These are phyloP conservation scores for Xylaria arbuscula DNA, from an alignment of 2,329 filamentous ascomycete species.

Conservation along the genomic window DNA sequence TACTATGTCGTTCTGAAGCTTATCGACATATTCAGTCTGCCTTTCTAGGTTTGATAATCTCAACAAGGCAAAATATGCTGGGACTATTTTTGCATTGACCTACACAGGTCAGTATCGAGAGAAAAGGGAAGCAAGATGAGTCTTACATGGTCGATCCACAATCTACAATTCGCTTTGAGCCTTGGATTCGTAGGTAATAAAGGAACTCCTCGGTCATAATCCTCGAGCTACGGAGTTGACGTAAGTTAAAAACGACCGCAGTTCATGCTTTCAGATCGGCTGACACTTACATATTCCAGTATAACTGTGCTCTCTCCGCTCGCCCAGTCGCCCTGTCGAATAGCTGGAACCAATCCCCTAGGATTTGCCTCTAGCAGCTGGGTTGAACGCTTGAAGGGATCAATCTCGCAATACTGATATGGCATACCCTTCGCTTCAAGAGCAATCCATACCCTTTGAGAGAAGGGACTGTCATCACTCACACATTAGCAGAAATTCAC, in stretches of 20 bases:
- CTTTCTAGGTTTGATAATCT: conserved; percentile 70
- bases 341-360: conserved; percentile 78
- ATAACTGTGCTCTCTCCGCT: conserved; percentile 85
- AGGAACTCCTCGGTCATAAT: conserved; percentile 68
- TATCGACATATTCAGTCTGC: conserved; percentile 68
- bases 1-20: conserved; percentile 73
- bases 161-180: conserved; percentile 76
- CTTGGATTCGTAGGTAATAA: conserved; percentile 75
- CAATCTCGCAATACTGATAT: conserved; percentile 89
- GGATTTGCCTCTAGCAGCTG: conserved; percentile 79
- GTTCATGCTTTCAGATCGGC: background rate
- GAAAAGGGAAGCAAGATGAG: background rate
- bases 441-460: conserved; percentile 89
- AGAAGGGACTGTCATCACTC: conserved; percentile 73
- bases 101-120: conserved; percentile 48
- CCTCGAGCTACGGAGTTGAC: conserved; percentile 70
- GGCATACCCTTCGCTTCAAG: conserved; percentile 80
- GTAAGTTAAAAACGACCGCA: conserved; percentile 16
- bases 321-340: conserved; percentile 82
- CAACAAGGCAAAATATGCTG: conserved; percentile 79
- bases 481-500: conserved; percentile 36
- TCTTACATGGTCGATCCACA: conserved; percentile 84
- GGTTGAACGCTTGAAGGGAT: conserved; percentile 77
- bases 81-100: conserved; percentile 82
- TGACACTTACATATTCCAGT: conserved; percentile 79